phyloP scores from a whole-genome alignment of 2,329 filamentous ascomycete species.

The Macrophomina phaseolina region DNA sequence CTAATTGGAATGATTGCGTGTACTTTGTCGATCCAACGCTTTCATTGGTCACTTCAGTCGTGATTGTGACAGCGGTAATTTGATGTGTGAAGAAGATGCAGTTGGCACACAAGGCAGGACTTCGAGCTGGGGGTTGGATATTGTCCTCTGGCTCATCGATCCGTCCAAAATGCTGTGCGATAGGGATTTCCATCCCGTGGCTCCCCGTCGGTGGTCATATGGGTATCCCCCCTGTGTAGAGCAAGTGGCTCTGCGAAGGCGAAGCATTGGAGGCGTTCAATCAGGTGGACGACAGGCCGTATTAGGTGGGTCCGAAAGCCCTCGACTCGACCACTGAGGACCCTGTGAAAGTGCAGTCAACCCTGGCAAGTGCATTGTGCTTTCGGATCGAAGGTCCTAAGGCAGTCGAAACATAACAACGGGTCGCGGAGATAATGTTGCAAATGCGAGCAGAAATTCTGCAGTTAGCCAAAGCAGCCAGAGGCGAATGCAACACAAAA shows the following conservation, averaged over 20 bases:
- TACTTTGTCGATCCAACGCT: neutral
- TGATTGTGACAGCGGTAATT: neutral
- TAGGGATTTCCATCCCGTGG: no score
- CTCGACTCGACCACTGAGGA: neutral
- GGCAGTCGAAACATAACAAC: neutral
- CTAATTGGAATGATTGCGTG: no score
- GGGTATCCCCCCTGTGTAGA: no score
- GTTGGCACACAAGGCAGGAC: neutral
- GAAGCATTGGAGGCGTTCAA: neutral
- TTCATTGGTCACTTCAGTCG: neutral
- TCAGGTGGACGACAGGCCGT: neutral
- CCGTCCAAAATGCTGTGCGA: no score
- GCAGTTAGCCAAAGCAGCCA: neutral
- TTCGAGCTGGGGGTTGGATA: neutral
- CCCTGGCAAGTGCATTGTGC: neutral
- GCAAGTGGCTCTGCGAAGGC: no score
- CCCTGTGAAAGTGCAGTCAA: neutral
- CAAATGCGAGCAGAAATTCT: neutral
- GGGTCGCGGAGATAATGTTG: constrained; percentile 1
- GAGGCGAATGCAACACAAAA: neutral
- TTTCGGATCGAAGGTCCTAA: constrained; percentile 20
- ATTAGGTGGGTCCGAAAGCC: neutral
- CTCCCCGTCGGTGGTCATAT: no score
- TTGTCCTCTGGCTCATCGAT: no score
- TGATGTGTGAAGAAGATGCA: neutral